Evolutionary conservation across 2,329 filamentous ascomycete genomes (phyloP).

Genomic region (Scytalidium lignicola): DNA sequence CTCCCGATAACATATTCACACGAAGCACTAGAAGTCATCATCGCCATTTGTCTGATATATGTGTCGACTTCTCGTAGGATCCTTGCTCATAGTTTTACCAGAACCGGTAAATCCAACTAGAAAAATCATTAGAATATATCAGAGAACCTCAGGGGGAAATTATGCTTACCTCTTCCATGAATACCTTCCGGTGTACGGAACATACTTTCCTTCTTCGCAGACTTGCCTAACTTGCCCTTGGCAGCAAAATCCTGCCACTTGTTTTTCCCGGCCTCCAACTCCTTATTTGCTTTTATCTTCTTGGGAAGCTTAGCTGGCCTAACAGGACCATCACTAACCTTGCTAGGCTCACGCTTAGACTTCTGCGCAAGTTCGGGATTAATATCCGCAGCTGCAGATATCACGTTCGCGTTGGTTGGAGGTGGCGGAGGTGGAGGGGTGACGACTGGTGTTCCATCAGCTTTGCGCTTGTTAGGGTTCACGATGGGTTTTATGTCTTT

Average conservation of each 20-base stretch:
- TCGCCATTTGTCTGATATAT: slow-evolving; percentile 77
- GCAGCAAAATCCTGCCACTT: slow-evolving; percentile 93
- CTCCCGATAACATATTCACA: slow-evolving; percentile 1
- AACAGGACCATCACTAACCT: slow-evolving; percentile 52
- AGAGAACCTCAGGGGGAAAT: background rate
- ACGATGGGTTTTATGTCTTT: slow-evolving; percentile 79
- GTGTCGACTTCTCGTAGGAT: slow-evolving; percentile 74
- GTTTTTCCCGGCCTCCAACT: slow-evolving; percentile 82
- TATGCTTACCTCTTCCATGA: slow-evolving; percentile 69
- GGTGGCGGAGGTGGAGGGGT: slow-evolving; percentile 37
- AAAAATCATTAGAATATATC: slow-evolving; percentile 25
- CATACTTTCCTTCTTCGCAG: slow-evolving; percentile 87
- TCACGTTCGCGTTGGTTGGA: slow-evolving; percentile 32
- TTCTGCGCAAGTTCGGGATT: slow-evolving; percentile 61
- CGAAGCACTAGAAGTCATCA: slow-evolving; percentile 42
- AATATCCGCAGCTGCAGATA: slow-evolving; percentile 43
- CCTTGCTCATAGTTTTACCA: slow-evolving; percentile 93
- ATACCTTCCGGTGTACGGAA: slow-evolving; percentile 87
- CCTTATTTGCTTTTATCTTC: slow-evolving; percentile 86
- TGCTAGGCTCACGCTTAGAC: slow-evolving; percentile 57
- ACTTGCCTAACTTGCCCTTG: slow-evolving; percentile 67
- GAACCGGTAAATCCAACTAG: slow-evolving; percentile 94
- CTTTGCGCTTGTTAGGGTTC: slow-evolving; percentile 74
- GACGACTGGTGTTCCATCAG: slow-evolving; percentile 62
- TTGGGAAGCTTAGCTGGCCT: slow-evolving; percentile 69